phyloP scores from a whole-genome alignment of 2,329 filamentous ascomycete genomes.

The Dissoconium aciculare region DNA sequence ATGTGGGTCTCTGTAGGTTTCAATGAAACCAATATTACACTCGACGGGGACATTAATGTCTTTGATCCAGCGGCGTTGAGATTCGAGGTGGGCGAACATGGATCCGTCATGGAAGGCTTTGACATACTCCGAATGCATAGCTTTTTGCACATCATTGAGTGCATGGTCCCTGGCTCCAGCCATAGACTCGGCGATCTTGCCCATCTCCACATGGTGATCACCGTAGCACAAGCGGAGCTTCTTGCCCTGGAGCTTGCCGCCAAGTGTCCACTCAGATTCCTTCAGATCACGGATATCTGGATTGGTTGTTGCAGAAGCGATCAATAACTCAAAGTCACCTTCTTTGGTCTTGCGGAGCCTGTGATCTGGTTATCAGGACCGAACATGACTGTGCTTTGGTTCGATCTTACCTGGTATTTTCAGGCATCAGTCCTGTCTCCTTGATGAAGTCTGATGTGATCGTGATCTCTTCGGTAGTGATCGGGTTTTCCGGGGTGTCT shows the following conservation, averaged over 20 bases:
- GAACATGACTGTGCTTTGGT: no score
- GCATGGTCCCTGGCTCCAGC: conserved; percentile 34
- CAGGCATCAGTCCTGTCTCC: conserved; percentile 33
- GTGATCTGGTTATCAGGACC: no score
- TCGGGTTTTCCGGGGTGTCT: conserved; percentile 28
- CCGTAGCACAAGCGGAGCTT: conserved; percentile 33
- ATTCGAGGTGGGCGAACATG: conserved; percentile 35
- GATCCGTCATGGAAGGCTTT: conserved; percentile 38
- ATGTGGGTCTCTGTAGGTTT: conserved; percentile 41
- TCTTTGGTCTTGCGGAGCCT: conserved; percentile 31
- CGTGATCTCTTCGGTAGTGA: conserved; percentile 35
- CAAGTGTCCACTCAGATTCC: conserved; percentile 32
- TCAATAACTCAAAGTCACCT: conserved; percentile 33
- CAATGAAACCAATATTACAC: conserved; percentile 40
- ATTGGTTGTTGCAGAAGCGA: conserved; percentile 31
- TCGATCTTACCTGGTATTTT: no score
- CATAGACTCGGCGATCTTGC: conserved; percentile 32
- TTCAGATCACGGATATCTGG: conserved; percentile 29
- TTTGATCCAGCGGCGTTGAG: conserved; percentile 39
- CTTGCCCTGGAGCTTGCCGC: conserved; percentile 29
- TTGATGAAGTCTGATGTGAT: conserved; percentile 32
- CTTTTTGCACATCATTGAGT: conserved; percentile 30
- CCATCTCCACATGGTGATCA: conserved; percentile 33
- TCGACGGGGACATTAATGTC: conserved; percentile 39
- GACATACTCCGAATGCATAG: conserved; percentile 34